Evolutionary conservation across 2,329 filamentous ascomycete species (phyloP).

Genomic region (Pseudohalonectria lignicola): DNA sequence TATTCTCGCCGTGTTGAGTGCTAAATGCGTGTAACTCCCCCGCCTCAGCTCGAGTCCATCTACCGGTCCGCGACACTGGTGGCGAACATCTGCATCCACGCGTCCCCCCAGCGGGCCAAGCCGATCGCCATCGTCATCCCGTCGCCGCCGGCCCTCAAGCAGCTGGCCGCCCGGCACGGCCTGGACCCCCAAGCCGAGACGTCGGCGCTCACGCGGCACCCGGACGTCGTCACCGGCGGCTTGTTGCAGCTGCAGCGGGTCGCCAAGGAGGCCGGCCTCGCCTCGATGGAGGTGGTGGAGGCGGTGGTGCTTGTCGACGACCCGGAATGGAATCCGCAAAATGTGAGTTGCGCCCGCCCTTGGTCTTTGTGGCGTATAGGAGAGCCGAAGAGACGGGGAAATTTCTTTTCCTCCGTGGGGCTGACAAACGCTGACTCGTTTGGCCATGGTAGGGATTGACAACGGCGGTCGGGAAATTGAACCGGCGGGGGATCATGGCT

Average conservation of each 20-base stretch:
- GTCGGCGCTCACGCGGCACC: conserved; percentile 54
- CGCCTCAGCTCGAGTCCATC: conserved; percentile 45
- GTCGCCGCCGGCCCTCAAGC: conserved; percentile 41
- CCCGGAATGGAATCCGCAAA: conserved; percentile 67
- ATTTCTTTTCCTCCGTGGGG: no score
- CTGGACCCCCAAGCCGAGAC: conserved; percentile 36
- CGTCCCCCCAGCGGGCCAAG: conserved; percentile 36
- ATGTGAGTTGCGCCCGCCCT: no score
- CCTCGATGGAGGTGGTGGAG: conserved; percentile 59
- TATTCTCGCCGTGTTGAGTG: no score
- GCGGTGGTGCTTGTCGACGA: conserved; percentile 61
- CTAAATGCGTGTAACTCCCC: no score
- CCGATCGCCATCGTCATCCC: conserved; percentile 47
- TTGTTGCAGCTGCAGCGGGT: conserved; percentile 52
- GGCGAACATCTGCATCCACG: conserved; percentile 45
- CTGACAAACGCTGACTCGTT: conserved; percentile 14
- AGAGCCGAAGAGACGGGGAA: no score
- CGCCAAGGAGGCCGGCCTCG: conserved; percentile 50
- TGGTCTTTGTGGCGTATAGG: no score
- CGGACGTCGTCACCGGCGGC: conserved; percentile 51
- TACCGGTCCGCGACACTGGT: conserved; percentile 40
- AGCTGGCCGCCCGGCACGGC: conserved; percentile 32
- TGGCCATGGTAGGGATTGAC: conserved; percentile 42
- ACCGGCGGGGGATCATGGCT: conserved; percentile 54
- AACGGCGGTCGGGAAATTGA: conserved; percentile 62